A percentile compares a stretch with the other conserved stretches of the same genome.
Evolutionary conservation across 257 asterid genomes (phyloP).

Genomic region (Capsicum rhomboideum): DNA sequence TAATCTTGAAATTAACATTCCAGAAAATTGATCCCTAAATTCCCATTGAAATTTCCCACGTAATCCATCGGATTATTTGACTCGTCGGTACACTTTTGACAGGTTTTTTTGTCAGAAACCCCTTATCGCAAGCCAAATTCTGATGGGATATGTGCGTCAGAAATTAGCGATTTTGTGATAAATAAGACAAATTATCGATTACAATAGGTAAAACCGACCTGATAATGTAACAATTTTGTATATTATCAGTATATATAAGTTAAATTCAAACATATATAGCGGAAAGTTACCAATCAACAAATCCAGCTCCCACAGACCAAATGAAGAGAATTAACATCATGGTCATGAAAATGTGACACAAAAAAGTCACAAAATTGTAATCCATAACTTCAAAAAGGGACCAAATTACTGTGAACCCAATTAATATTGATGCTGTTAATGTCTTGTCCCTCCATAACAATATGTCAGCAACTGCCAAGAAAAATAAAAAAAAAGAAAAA

Average conservation of each 20-base stretch:
- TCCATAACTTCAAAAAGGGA: slow-evolving; percentile 45
- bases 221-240: neutral
- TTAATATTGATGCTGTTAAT: slow-evolving; percentile 31
- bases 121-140: neutral
- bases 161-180: neutral
- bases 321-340: slow-evolving; percentile 44
- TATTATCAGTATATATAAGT: neutral
- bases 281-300: slow-evolving; percentile 29
- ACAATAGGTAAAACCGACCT: neutral
- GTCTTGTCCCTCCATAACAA: slow-evolving; percentile 47
- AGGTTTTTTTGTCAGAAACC: too few species aligned
- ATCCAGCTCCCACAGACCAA: slow-evolving; percentile 33
- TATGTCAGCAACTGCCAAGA: slow-evolving; percentile 43
- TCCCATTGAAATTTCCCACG: too few species aligned
- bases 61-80: neutral
- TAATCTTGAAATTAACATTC: neutral
- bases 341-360: slow-evolving; percentile 42
- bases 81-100: too few species aligned
- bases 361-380: slow-evolving; percentile 39
- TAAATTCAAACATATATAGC: neutral
- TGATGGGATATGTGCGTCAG: too few species aligned
- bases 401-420: slow-evolving; percentile 44
- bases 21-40: too few species aligned
- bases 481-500: neutral
- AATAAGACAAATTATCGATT: neutral